Percentiles rank a stretch among this genome's conserved stretches.
phyloP scores from a whole-genome alignment of 257 asterid genomes.

The Pogostemon cablin region DNA sequence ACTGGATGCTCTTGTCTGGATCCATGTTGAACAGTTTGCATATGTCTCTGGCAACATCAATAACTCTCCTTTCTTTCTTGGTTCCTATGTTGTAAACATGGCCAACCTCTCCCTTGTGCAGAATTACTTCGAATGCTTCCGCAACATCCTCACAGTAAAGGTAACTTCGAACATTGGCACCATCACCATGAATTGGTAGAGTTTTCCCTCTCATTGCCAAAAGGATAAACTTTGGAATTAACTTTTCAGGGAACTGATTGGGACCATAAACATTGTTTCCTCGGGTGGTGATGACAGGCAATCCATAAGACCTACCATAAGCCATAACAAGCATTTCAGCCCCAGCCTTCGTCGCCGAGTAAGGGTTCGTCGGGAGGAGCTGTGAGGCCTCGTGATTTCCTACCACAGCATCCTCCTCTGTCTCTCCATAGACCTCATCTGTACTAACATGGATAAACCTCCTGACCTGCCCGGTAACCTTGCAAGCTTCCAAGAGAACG shows the following conservation, averaged over 20 bases:
- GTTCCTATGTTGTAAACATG: slow-evolving; percentile 95
- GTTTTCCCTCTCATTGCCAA: slow-evolving; percentile 83
- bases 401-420: slow-evolving; percentile 94
- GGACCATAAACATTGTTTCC: slow-evolving; percentile 97
- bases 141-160: slow-evolving; percentile 97
- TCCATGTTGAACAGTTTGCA: slow-evolving; percentile 84
- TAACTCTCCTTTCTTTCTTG: slow-evolving; percentile 89
- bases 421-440: slow-evolving; percentile 97
- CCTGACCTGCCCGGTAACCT: slow-evolving; percentile 93
- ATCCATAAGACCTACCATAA: slow-evolving; percentile 89
- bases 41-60: slow-evolving; percentile 85
- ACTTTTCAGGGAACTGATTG: slow-evolving; percentile 92
- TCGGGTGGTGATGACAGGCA: slow-evolving; percentile 86
- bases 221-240: slow-evolving; percentile 93
- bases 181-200: slow-evolving; percentile 98
- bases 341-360: slow-evolving; percentile 97
- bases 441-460: slow-evolving; percentile 99
- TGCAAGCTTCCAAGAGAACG: slow-evolving; percentile 97
- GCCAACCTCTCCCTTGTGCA: slow-evolving; percentile 95
- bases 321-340: slow-evolving; percentile 99
- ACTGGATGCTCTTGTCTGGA: slow-evolving; percentile 70
- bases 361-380: slow-evolving; percentile 92
- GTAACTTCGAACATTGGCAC: slow-evolving; percentile 90
- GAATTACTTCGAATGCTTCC: slow-evolving; percentile 90
- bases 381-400: slow-evolving; percentile 99